Conservation (phyloP, 768 basidiomycete genomes). For the Tricholoma terreum region DNA sequence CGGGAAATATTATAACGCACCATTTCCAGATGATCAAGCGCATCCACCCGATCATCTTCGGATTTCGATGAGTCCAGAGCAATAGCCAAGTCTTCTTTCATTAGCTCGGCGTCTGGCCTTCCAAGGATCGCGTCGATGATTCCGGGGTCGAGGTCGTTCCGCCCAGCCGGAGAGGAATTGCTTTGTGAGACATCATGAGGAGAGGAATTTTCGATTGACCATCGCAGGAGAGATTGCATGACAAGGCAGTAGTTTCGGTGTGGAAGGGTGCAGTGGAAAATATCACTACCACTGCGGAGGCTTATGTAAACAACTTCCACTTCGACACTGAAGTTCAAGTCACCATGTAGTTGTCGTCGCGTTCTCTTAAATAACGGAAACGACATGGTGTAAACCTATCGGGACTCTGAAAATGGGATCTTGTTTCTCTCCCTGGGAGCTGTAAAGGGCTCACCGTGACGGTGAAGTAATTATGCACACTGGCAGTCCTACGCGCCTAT, state of each 20-base stretch:
- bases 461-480: too few species aligned
- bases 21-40: slow-evolving; percentile 92
- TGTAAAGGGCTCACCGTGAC: too few species aligned
- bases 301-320: too few species aligned
- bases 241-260: neutral
- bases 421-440: too few species aligned
- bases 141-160: slow-evolving; percentile 60
- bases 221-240: slow-evolving; percentile 79
- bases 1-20: slow-evolving; percentile 35
- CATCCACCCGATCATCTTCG: slow-evolving; percentile 57
- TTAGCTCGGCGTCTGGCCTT: slow-evolving; percentile 76
- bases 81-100: slow-evolving; percentile 74
- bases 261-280: too few species aligned
- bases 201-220: slow-evolving; percentile 73
- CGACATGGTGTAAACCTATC: too few species aligned
- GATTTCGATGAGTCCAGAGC: slow-evolving; percentile 54
- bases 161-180: slow-evolving; percentile 31
- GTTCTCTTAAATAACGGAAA: too few species aligned
- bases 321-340: too few species aligned
- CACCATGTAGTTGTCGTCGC: too few species aligned
- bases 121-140: slow-evolving; percentile 81
- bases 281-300: too few species aligned
- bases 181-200: slow-evolving; percentile 26
- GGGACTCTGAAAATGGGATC: too few species aligned
- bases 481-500: neutral